These are phyloP conservation scores for Phytophthora boehmeriae DNA, from an alignment of 352 stramenopile species.

Conservation along the genomic window DNA sequence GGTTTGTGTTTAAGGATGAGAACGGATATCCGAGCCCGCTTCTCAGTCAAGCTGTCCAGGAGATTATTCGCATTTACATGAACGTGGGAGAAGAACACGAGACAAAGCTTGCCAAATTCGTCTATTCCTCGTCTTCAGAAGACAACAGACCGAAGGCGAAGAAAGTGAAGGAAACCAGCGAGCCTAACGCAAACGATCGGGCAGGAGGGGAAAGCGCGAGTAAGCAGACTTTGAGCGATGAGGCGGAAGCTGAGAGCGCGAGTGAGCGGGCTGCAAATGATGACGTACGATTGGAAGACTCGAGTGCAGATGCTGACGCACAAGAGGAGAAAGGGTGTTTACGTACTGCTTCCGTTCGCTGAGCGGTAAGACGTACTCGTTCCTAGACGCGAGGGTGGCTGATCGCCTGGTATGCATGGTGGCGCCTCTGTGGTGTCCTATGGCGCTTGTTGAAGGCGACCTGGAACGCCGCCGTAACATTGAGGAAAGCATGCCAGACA, in stretches of 20 bases:
- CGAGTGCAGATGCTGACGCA: neutral
- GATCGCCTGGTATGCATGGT: neutral
- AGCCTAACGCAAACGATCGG: neutral
- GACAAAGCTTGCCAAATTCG: neutral
- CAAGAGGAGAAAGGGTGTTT: neutral
- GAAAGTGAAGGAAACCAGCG: neutral
- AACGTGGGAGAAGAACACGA: slow-evolving; percentile 10
- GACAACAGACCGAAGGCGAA: slow-evolving; percentile 5
- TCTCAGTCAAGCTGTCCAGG: neutral
- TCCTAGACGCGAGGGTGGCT: neutral
- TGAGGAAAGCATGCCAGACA: neutral
- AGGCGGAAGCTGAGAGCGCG: too few species aligned
- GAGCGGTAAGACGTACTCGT: neutral
- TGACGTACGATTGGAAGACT: neutral
- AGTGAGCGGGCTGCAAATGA: neutral
- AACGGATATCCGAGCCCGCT: neutral
- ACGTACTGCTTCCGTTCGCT: neutral
- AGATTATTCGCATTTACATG: slow-evolving; percentile 27
- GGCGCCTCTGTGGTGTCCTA: neutral
- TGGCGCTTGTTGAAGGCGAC: neutral
- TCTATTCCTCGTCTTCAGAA: slow-evolving; percentile 2
- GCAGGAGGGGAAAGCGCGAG: neutral
- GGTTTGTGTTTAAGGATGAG: slow-evolving; percentile 11
- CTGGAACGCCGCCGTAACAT: neutral
- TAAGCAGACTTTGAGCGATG: too few species aligned